Conservation (phyloP, 2,329 filamentous ascomycete genomes). For the Zelopaecilomyces penicillatus region DNA sequence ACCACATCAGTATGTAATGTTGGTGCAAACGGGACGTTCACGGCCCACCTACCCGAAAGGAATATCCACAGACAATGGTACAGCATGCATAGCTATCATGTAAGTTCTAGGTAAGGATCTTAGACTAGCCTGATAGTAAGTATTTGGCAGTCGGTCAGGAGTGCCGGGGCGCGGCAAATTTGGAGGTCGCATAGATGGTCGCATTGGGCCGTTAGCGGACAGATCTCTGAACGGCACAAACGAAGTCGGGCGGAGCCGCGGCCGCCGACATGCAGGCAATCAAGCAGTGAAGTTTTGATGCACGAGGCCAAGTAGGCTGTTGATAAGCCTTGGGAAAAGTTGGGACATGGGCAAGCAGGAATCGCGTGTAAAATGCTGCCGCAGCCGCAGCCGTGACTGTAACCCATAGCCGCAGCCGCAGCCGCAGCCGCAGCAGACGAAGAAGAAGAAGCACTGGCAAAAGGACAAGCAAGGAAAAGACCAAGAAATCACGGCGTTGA, state of each 20-base stretch:
- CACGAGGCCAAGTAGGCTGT: too few relatives aligned
- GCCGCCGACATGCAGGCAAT: constrained; percentile 1
- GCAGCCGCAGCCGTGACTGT: constrained; percentile 1
- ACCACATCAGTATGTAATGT: too few relatives aligned
- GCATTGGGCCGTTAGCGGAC: constrained; percentile 10
- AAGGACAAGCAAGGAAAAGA: neutral
- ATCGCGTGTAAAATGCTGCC: neutral
- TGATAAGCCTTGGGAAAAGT: too few relatives aligned
- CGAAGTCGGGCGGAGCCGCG: neutral
- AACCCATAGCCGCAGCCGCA: constrained; percentile 1
- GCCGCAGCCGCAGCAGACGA: neutral
- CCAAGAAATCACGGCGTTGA: too few relatives aligned
- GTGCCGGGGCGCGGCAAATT: constrained; percentile 6
- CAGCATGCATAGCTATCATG: too few relatives aligned
- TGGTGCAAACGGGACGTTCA: too few relatives aligned
- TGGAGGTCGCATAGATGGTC: constrained; percentile 9
- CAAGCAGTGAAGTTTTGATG: neutral
- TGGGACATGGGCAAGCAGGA: constrained; percentile 1
- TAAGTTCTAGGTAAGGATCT: too few relatives aligned
- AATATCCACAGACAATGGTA: too few relatives aligned
- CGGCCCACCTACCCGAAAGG: too few relatives aligned
- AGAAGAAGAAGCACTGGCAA: neutral
- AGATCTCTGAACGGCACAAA: constrained; percentile 4
- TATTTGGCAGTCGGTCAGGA: constrained; percentile 1
- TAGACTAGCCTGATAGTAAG: too few relatives aligned